Base-by-base conservation (phyloP, 73 alveolate species). In the Paramecium pentaurelia region DNA sequence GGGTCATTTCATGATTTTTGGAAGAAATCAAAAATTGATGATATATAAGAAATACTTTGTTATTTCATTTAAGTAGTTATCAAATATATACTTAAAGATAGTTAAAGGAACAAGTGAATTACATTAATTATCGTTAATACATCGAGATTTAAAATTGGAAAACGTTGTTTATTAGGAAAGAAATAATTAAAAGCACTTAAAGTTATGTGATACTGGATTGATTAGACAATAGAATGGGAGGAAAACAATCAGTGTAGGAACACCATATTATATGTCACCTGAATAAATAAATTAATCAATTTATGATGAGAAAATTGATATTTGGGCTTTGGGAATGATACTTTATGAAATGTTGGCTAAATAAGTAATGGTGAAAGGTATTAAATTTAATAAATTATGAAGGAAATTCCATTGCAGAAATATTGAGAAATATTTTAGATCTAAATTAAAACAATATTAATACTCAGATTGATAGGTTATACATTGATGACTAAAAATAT, bases 111-210 rank as follows among this genome's bases (percentile, higher is more conserved):
- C 58, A 45, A 4, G 0, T 16, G 71, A 42, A 27, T 47, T 80
- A 28, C 91, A 80, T 45, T 6, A 47, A 11, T 11, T 80, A 10
- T 11, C 11, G 0, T 84, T 84, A 18, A 58, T 86, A 38, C 95
- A 92, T 73, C 60, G 95, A 27, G 95, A 92, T 32, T 45, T 92
- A 70, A 92, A 92, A 60, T 93, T 93, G 4, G 95, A 91, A 12
- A 92, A 92, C 22, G 86, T 92, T 20, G 93, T 92, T 12, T 71
- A 64, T 45, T 22, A 58, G 86, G 28, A 27, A 5, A 8, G 32
- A 14, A 10, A 80, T 4, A 25, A 44, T 49, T 2, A 11, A 38
- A 32, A 14, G 6, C 38, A 11, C 14, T 11, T 75, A 37, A 75
- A 75, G 40, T 18, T 75, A 11, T 75, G 88, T 38, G 88, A 75